Base-by-base conservation (phyloP, 1,284 basidiomycete species). In the Sporisorium reilianum region DNA sequence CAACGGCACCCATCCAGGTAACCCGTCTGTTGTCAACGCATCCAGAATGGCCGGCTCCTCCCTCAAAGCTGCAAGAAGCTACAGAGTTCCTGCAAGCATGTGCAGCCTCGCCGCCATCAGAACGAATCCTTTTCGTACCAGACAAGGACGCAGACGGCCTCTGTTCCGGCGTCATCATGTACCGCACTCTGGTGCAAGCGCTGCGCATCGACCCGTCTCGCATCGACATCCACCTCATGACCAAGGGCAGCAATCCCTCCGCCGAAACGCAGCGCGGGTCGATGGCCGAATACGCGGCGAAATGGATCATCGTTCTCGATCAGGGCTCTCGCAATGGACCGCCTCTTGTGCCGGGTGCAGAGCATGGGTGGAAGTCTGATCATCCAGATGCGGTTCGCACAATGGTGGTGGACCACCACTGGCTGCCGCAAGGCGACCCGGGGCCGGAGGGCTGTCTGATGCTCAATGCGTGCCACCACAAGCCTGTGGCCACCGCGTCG, bases 61-160 rank as follows among this genome's bases (percentile, higher is more conserved):
- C 18, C 11, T 36, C 45, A 2, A 40, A 44, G 2, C 55, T 77
- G 48, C 30, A 50, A 36, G 62, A 77, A 14, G 74, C 74, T 0
- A 48, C 57, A n/a, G 59, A 55, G 2, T 77, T 74, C 18, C 50
- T 77, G 3, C 49, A 42, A 2, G 34, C 52, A 7, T 55, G 59
- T 26, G 62, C 70, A 34, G 57, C 62, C 18, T 59, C 69, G 0
- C 41, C 64, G 12, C 1, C 54, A 7, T 30, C 55, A 3, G 59
- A 71, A 0, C 55, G 65, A 10, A 60, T 77, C 40, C 72, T 77
- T 14, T 30, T 79, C 20, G 64, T 77, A 0, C 77, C 70, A 20
- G 78, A 80, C 52, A 80, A 80, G 36, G 78, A 80, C 32, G 76
- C 76, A n/a, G 78, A 80, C 25, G 78, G 77, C 2, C 63, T 80